These are phyloP conservation scores for Jacaranda copaia DNA, from an alignment of 257 asterid genomes.

Conservation along the genomic window DNA sequence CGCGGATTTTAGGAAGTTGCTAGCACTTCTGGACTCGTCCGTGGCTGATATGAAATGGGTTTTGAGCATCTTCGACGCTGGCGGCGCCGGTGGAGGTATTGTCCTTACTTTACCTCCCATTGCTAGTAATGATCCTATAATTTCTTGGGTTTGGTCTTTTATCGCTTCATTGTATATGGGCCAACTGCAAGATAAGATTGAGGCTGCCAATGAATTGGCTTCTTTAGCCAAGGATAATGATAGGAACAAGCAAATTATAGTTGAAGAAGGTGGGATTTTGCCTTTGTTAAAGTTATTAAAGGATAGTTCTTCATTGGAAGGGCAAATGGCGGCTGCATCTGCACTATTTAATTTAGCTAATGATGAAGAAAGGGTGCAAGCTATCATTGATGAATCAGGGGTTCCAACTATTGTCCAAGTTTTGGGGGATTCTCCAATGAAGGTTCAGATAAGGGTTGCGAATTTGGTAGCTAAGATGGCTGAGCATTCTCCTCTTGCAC, in stretches of 20 bases:
- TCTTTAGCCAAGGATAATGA: slow-evolving; percentile 81
- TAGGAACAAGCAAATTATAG: slow-evolving; percentile 81
- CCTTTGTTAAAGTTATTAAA: slow-evolving; percentile 74
- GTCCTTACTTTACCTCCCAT: slow-evolving; percentile 77
- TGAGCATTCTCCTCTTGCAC: slow-evolving; percentile 57
- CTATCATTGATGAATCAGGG: slow-evolving; percentile 59
- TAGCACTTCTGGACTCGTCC: slow-evolving; percentile 60
- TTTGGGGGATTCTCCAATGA: slow-evolving; percentile 67
- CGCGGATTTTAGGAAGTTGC: slow-evolving; percentile 73
- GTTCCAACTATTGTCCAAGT: slow-evolving; percentile 69
- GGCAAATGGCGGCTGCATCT: slow-evolving; percentile 70
- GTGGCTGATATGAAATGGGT: slow-evolving; percentile 81
- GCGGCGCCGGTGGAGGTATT: slow-evolving; percentile 74
- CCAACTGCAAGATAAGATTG: slow-evolving; percentile 59
- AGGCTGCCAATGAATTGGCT: slow-evolving; percentile 75
- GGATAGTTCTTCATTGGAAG: slow-evolving; percentile 65
- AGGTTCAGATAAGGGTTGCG: slow-evolving; percentile 69
- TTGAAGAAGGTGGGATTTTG: slow-evolving; percentile 76
- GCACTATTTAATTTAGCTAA: slow-evolving; percentile 61
- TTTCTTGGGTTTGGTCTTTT: slow-evolving; percentile 87
- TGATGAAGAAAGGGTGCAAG: slow-evolving; percentile 62
- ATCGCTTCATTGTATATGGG: slow-evolving; percentile 74
- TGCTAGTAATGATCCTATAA: slow-evolving; percentile 84
- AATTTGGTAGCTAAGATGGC: slow-evolving; percentile 80
- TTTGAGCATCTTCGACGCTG: slow-evolving; percentile 59